phyloP scores from a whole-genome alignment of 2,329 filamentous ascomycete species.

The Aspergillus sp. region DNA sequence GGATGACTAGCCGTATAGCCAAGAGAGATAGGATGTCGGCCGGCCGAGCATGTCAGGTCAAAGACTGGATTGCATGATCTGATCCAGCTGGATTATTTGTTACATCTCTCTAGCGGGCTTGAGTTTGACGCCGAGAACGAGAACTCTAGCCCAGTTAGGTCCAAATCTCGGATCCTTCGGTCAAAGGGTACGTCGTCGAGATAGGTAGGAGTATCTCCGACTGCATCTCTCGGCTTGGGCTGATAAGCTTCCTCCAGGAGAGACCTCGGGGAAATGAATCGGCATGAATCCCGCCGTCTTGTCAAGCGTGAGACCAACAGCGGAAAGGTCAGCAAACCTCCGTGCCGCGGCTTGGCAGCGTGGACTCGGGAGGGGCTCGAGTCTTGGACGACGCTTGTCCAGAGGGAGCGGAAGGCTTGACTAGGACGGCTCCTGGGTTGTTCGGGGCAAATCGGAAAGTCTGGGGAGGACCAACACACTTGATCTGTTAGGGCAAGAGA shows the following conservation, averaged over 20 bases:
- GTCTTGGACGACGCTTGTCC: constrained; percentile 4
- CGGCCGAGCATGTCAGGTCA: too few relatives aligned
- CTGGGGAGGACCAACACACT: not conserved
- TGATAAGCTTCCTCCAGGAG: not conserved
- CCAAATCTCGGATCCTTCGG: too few relatives aligned
- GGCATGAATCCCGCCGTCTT: not conserved
- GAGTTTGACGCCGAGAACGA: too few relatives aligned
- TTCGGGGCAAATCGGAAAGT: not conserved
- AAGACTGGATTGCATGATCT: too few relatives aligned
- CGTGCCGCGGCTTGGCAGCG: not conserved
- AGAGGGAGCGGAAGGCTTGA: not conserved
- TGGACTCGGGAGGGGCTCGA: not conserved
- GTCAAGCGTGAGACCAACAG: not conserved
- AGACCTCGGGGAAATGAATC: not conserved
- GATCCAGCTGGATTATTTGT: too few relatives aligned
- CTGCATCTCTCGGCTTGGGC: not conserved
- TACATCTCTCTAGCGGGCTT: too few relatives aligned
- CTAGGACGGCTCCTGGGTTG: not conserved
- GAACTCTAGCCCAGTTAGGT: too few relatives aligned
- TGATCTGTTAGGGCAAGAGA: not conserved
- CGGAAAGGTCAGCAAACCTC: not conserved
- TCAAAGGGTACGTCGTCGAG: too few relatives aligned
- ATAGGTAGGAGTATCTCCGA: not conserved
- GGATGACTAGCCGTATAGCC: too few relatives aligned
- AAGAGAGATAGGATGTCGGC: too few relatives aligned